A percentile compares a stretch with the other conserved stretches of the same genome.
Evolutionary conservation across 192 early-diverging fungal genomes (phyloP).

Genomic region (Umbelopsis isabellina): DNA sequence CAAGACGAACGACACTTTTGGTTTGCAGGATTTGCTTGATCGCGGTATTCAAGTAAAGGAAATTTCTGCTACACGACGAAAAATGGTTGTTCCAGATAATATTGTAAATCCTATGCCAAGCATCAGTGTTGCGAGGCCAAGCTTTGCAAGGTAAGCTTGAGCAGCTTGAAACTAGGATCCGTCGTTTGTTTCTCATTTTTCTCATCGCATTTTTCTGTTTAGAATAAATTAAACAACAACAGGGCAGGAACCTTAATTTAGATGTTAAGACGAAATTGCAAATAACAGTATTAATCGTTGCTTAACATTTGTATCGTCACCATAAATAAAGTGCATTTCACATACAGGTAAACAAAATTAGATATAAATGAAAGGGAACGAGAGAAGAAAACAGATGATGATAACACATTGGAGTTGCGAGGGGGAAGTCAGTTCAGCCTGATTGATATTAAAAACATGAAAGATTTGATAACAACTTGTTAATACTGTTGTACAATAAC

Average conservation of each 20-base stretch:
- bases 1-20: neutral
- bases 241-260: neutral
- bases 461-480: too few species aligned
- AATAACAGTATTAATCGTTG: too few species aligned
- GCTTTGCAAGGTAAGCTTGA: slow-evolving; percentile 25
- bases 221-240: neutral
- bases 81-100: slow-evolving; percentile 40
- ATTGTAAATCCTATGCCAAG: slow-evolving; percentile 32
- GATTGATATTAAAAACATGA: too few species aligned
- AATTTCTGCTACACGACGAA: slow-evolving; percentile 40
- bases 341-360: too few species aligned
- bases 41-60: slow-evolving; percentile 46
- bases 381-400: too few species aligned
- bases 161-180: neutral
- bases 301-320: too few species aligned
- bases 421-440: too few species aligned
- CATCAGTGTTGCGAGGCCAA: slow-evolving; percentile 36
- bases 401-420: too few species aligned
- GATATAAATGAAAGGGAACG: too few species aligned
- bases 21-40: slow-evolving; percentile 36
- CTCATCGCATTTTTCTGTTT: too few species aligned
- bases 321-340: too few species aligned
- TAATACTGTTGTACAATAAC: too few species aligned
- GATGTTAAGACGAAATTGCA: neutral
- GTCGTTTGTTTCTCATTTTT: neutral